Conservation (phyloP, 176 grass and related monocot genomes). For the Oropetium thomaeum region DNA sequence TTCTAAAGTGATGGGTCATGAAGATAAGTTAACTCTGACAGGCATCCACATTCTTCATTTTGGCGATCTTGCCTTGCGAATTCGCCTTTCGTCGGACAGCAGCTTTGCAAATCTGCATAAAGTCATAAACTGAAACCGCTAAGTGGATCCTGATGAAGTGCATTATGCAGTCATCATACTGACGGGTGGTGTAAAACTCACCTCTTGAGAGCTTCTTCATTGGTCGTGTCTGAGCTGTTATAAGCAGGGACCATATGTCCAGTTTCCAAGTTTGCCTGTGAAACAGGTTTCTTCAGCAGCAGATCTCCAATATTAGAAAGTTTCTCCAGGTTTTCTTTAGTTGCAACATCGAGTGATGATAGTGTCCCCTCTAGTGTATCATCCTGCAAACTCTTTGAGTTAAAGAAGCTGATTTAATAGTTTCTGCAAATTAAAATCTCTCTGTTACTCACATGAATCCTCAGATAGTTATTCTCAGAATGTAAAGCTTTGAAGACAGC, state of each 20-base stretch:
- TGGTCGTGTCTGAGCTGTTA: constrained; percentile 50
- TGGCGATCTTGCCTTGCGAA: constrained; percentile 49
- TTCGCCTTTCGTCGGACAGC: constrained; percentile 57
- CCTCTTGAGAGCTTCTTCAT: constrained; percentile 65
- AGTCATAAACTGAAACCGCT: constrained; percentile 6
- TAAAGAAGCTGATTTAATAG: constrained; percentile 12
- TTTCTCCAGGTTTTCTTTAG: constrained; percentile 69
- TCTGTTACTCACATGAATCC: constrained; percentile 64
- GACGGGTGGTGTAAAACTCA: constrained; percentile 29
- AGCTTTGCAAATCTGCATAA: constrained; percentile 59
- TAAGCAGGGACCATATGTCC: constrained; percentile 46
- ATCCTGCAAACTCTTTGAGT: constrained; percentile 55
- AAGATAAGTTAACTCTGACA: constrained; percentile 7
- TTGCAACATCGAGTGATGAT: constrained; percentile 62
- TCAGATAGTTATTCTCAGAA: constrained; percentile 77
- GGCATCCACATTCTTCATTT: constrained; percentile 39
- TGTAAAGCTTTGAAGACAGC: constrained; percentile 66
- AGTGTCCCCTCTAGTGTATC: constrained; percentile 57
- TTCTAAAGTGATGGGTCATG: neutral
- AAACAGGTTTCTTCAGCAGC: constrained; percentile 70
- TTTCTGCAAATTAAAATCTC: constrained; percentile 5
- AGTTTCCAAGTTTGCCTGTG: constrained; percentile 66
- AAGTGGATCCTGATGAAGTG: constrained; percentile 26
- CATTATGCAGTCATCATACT: neutral
- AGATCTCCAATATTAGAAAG: constrained; percentile 49